Base-by-base conservation (phyloP, 2,329 filamentous ascomycete genomes). In the Neonectria punicea region DNA sequence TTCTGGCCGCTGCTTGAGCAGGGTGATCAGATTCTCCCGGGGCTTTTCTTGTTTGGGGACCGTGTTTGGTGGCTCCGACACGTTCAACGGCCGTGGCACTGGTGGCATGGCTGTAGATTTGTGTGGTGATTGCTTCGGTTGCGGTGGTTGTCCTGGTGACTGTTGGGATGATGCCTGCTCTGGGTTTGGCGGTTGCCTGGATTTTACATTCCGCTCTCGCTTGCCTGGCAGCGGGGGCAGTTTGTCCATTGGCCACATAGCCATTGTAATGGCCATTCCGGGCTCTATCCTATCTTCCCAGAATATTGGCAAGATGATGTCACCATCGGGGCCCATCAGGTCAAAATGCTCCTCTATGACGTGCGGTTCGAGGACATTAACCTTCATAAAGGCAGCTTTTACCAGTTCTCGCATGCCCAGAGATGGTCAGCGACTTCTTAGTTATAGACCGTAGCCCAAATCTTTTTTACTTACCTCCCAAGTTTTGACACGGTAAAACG, bases 401-500 rank as follows among this genome's bases (percentile, higher is more conserved):
- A 94, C 93, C 36, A 95, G 84, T 41, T 92, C 90, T 77, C 94
- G 91, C 91, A 94, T 94, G n/a, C 91, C 91, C 90, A 93, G 71
- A 4, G 13, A 25, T 53, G 16, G 8, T 20, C 28, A 14, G 11
- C 11, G 18, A 46, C 10, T 10, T 50, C 6, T 30, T 14, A 18
- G 5, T 25, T 18, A 11, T 22, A 18, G 9, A 3, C 44, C 14
- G n/a, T n/a, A n/a, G n/a, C n/a, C n/a, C n/a, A n/a, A n/a, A n/a
- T n/a, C n/a, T n/a, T n/a, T 41, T 7, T 16, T 16, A 41, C 3
- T 76, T 87, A 94, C 92, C 82, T 84, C 82, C 93, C 93, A 96
- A 2, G 89, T 94, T 74, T 90, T 88, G 79, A 93, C 97, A 30
- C 96, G 78, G 67, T 94, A 87, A 80, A 90, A 97, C 2, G 94